Evolutionary conservation across 2,329 filamentous ascomycete genomes (phyloP), one percentile per base, ranked within the genome.

Genomic region (Alternaria longipes): DNA sequence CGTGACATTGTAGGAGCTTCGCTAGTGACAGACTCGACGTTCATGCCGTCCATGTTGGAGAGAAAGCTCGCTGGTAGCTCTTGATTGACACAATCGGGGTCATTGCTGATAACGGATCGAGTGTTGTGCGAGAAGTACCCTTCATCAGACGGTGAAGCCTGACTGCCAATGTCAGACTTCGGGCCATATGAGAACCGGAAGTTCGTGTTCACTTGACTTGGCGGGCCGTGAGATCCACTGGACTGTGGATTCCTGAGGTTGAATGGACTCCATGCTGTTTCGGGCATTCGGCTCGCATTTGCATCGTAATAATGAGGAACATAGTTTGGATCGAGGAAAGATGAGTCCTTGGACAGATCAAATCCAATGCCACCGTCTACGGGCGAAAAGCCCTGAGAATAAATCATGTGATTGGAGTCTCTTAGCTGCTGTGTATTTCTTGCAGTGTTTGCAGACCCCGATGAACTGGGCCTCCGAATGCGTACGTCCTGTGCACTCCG

Each of bases 41-140:
- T 60, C 41, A 76, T 56, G 22, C 63, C 65, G 8, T 54, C 49
- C 16, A 74, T 26, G 32, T 63, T 64, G 5, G 55, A 44, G 7
- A 69, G 55, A 8, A 74, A 44, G 8, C 63, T 59, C 18, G 66
- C 38, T 3, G 73, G 56, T 3, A 74, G 16, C 3, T 73, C 65
- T 45, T 74, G 73, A n/a, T 69, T 58, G 8, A 47, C 8, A 9
- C 56, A 63, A 4, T 64, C 64, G 7, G 67, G 64, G 8, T 78
- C 75, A 64, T 73, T 68, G 59, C 76, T 75, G 3, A 73, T 59
- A 20, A 77, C 63, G 18, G 78, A 79, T 6, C 67, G 74, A 5
- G 70, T 49, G 20, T 62, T 65, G 11, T 70, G 65, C 20, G 76
- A 75, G 8, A 68, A 56, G 44, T 78, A 80, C 5, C 76, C 78